A percentile compares a stretch with the other conserved stretches of the same genome.
These are phyloP conservation scores for Krasilnikovozyma curviuscula DNA, from an alignment of 768 basidiomycete genomes.

Conservation along the genomic window DNA sequence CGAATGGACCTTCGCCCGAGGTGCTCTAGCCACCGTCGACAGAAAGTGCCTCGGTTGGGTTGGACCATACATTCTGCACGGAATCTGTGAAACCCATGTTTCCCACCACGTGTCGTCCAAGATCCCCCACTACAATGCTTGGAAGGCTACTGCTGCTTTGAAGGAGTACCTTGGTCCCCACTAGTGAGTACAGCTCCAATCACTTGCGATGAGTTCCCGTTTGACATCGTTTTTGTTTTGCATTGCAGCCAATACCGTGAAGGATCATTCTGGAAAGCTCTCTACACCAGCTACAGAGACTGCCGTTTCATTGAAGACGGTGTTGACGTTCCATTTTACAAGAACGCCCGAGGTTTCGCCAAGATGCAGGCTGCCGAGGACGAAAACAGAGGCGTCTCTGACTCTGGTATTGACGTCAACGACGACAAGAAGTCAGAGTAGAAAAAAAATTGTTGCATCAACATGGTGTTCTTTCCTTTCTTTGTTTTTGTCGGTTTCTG, in stretches of 20 bases:
- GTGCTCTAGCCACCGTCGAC: not conserved
- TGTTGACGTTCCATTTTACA: not conserved
- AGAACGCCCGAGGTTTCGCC: not conserved
- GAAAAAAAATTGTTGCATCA: too few relatives aligned
- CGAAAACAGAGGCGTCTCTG: too few relatives aligned
- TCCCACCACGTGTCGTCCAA: not conserved
- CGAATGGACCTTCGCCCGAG: not conserved
- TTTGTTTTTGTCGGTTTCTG: not conserved
- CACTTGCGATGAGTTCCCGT: not conserved
- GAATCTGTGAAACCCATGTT: not conserved
- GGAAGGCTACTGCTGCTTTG: constrained; percentile 77
- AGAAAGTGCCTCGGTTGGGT: not conserved
- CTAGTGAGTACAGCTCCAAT: not conserved
- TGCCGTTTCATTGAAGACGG: not conserved
- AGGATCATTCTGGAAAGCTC: not conserved
- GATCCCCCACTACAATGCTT: constrained; percentile 23
- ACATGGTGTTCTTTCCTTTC: not conserved
- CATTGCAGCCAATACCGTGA: not conserved
- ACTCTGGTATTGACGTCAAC: too few relatives aligned
- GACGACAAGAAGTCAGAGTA: too few relatives aligned
- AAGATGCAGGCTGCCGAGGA: not conserved
- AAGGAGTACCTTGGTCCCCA: constrained; percentile 62
- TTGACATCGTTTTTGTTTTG: not conserved
- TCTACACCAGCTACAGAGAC: not conserved
- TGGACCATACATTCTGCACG: not conserved